phyloP scores from a whole-genome alignment of 116 monocot genomes.

The Phalaenopsis hybrid region DNA sequence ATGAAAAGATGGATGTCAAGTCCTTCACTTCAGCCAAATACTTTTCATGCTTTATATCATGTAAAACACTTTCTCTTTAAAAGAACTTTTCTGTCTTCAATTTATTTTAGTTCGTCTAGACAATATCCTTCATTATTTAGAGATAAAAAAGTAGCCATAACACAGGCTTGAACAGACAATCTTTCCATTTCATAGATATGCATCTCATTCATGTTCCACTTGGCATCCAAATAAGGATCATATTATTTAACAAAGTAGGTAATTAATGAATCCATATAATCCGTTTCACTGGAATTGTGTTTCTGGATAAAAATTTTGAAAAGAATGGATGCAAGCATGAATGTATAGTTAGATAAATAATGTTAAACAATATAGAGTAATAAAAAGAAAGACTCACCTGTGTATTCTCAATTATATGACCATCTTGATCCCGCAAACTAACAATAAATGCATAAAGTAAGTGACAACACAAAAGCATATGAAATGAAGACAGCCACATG shows the following conservation, averaged over 20 bases:
- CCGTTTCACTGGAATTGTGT: background rate
- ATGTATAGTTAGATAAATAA: background rate
- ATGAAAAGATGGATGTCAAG: too few species aligned
- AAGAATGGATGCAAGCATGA: background rate
- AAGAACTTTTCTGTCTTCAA: too few species aligned
- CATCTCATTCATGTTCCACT: background rate
- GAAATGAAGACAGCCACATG: background rate
- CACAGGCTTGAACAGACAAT: background rate
- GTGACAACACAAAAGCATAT: background rate
- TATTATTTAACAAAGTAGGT: background rate
- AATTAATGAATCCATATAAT: background rate
- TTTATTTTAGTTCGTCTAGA: too few species aligned
- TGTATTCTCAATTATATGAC: constrained; percentile 77
- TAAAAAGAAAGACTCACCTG: constrained; percentile 40
- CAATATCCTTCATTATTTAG: too few species aligned
- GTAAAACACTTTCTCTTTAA: too few species aligned
- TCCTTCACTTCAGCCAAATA: too few species aligned
- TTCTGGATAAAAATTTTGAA: background rate
- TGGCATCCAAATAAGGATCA: background rate
- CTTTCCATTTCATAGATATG: background rate
- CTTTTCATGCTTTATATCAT: too few species aligned
- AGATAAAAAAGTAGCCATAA: too few species aligned
- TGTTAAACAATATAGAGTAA: background rate
- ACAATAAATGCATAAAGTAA: constrained; percentile 3
- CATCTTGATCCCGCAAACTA: constrained; percentile 74